A percentile compares a stretch with the other conserved stretches of the same genome.
Conservation (phyloP, 2,329 filamentous ascomycete genomes). For the Coniochaeta hoffmannii region DNA sequence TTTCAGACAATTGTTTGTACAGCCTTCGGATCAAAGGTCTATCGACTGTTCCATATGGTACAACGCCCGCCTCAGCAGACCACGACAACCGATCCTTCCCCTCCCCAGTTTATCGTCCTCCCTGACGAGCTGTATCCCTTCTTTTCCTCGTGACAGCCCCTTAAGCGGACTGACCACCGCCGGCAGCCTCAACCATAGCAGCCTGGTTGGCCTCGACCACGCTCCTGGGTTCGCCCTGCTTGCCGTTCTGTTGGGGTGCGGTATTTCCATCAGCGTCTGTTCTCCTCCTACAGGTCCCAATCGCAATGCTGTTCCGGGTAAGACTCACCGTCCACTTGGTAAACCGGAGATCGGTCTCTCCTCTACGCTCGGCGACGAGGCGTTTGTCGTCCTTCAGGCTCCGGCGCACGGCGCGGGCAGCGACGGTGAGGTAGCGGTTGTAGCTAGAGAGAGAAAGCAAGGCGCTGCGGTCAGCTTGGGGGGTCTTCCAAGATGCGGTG, state of each 20-base stretch:
- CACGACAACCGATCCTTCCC: background rate
- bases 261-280: constrained; percentile 19
- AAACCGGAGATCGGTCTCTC: constrained; percentile 82
- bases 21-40: constrained; percentile 5
- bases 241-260: constrained; percentile 69
- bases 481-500: no score
- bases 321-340: constrained; percentile 88
- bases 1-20: background rate
- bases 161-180: constrained; percentile 6
- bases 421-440: constrained; percentile 98
- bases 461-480: background rate
- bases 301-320: background rate
- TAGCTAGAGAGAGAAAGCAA: constrained; percentile 47
- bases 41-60: constrained; percentile 3
- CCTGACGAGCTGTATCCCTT: background rate
- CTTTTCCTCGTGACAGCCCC: background rate
- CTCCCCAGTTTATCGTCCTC: background rate
- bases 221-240: constrained; percentile 80
- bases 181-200: constrained; percentile 23
- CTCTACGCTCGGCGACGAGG: constrained; percentile 79
- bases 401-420: constrained; percentile 88
- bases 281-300: background rate
- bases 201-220: constrained; percentile 51
- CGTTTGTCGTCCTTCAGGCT: constrained; percentile 95
- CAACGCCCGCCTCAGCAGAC: background rate